phyloP scores from a whole-genome alignment of 2,329 filamentous ascomycete species.

The Beauveria asiatica region DNA sequence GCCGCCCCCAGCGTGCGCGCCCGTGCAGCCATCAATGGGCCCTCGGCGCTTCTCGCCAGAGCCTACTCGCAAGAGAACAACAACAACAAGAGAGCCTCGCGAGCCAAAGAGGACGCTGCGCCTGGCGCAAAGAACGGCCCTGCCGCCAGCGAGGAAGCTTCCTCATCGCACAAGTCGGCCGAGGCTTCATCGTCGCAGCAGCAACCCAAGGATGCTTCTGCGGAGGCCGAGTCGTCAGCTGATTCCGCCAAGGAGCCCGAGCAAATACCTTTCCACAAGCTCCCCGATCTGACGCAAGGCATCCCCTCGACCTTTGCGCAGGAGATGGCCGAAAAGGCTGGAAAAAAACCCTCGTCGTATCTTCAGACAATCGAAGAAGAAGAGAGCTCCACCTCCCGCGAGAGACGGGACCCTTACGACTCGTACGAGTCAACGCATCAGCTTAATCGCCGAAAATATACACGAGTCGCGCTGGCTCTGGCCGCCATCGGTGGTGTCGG shows the following conservation, averaged over 20 bases:
- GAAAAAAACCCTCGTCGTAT: slow-evolving; percentile 19
- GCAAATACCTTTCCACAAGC: slow-evolving; percentile 51
- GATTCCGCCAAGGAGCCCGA: slow-evolving; percentile 26
- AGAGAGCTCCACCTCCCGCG: slow-evolving; percentile 23
- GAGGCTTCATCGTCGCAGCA: neutral
- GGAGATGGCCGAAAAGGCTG: slow-evolving; percentile 48
- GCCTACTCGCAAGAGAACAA: slow-evolving; percentile 12
- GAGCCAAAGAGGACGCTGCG: slow-evolving; percentile 10
- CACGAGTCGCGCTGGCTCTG: slow-evolving; percentile 63
- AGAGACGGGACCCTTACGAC: slow-evolving; percentile 47
- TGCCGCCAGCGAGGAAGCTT: neutral
- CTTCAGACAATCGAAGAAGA: slow-evolving; percentile 29
- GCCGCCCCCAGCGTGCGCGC: slow-evolving; percentile 9
- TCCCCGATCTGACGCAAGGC: slow-evolving; percentile 88
- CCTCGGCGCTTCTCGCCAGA: slow-evolving; percentile 12
- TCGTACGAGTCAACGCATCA: slow-evolving; percentile 90
- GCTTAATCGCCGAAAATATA: slow-evolving; percentile 65
- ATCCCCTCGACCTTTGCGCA: slow-evolving; percentile 85
- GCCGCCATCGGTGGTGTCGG: slow-evolving; percentile 48
- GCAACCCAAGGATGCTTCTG: slow-evolving; percentile 12
- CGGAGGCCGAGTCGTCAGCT: slow-evolving; percentile 10
- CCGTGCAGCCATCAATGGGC: slow-evolving; percentile 8
- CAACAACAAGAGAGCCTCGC: slow-evolving; percentile 4
- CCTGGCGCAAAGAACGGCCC: slow-evolving; percentile 3
- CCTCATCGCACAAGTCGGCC: slow-evolving; percentile 1